phyloP scores from a whole-genome alignment of 2,329 filamentous ascomycete genomes.

The Cercospora beticola region DNA sequence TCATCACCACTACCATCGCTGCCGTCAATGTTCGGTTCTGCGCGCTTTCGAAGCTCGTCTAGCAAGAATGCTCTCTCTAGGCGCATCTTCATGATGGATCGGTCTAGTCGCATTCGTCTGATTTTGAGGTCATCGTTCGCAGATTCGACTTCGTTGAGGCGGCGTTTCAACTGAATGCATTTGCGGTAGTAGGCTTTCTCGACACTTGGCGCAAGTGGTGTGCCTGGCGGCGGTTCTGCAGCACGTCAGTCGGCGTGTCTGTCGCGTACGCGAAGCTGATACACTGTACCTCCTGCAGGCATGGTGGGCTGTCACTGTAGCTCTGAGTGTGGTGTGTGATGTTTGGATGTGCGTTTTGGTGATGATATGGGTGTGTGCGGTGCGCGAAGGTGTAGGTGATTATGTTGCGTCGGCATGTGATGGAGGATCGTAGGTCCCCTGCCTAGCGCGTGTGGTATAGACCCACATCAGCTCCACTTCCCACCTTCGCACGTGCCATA shows the following conservation, averaged over 20 bases:
- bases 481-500: background rate
- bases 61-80: conserved; percentile 70
- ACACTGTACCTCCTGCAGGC: conserved; percentile 6
- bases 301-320: background rate
- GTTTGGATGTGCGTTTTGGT: background rate
- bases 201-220: conserved; percentile 76
- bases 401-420: background rate
- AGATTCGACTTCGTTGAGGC: conserved; percentile 87
- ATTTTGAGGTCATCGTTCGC: conserved; percentile 82
- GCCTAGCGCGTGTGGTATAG: background rate
- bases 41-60: conserved; percentile 49
- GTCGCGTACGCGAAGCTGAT: background rate
- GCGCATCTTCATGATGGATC: conserved; percentile 87
- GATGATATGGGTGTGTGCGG: background rate
- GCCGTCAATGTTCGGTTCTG: conserved; percentile 50
- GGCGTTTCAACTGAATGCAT: conserved; percentile 90
- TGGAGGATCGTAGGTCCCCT: background rate
- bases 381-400: background rate
- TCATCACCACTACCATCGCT: conserved; percentile 38
- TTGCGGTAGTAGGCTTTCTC: conserved; percentile 95
- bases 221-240: conserved; percentile 27
- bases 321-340: background rate
- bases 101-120: conserved; percentile 74
- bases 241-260: background rate
- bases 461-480: conserved; percentile 2